Conservation (phyloP, 2,329 filamentous ascomycete genomes). For the Botrytis paeoniae region DNA sequence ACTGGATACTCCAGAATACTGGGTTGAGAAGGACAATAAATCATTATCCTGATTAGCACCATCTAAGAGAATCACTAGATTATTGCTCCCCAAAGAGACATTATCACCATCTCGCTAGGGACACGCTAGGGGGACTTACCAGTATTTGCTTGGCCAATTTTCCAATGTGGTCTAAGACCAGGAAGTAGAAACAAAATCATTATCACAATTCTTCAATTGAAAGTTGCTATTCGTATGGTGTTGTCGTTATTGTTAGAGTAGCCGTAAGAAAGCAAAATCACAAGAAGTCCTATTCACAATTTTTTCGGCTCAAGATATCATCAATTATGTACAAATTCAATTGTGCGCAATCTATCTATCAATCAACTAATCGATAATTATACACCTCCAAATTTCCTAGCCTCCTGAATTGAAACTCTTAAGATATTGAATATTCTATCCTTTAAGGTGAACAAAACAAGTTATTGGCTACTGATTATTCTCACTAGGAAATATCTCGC, state of each 20-base stretch:
- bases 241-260: neutral
- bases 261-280: neutral
- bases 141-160: neutral
- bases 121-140: neutral
- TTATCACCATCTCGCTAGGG: neutral
- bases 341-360: neutral
- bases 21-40: neutral
- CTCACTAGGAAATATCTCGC: neutral
- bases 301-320: neutral
- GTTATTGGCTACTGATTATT: neutral
- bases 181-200: neutral
- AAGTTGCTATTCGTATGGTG: too few relatives aligned
- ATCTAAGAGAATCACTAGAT: neutral
- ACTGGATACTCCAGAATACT: neutral
- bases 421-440: neutral
- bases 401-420: neutral
- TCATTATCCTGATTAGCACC: accelerated
- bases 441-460: neutral
- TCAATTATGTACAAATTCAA: neutral
- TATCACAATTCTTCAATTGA: accelerated
- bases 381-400: neutral
- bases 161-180: neutral
- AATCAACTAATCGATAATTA: neutral
- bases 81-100: too few relatives aligned
- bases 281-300: neutral